Base-by-base conservation (phyloP, 352 stramenopile species). In the Peronosclerospora sorghi region DNA sequence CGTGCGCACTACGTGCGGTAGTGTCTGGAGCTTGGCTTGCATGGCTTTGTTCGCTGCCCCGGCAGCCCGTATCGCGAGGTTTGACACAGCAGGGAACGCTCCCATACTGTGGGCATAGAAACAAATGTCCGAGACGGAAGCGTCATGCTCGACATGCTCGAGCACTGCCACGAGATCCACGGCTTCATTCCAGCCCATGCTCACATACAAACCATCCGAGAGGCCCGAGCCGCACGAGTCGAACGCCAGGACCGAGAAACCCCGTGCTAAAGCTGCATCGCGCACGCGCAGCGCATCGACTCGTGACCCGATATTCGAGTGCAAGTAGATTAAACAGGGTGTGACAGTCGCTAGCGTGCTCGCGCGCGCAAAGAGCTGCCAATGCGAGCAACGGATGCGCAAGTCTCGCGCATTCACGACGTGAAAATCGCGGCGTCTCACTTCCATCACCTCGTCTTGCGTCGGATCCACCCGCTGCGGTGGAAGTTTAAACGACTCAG, bases 41-140 rank as follows among this genome's bases (percentile, higher is more conserved):
- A 74, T 62, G 43, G 70, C 71, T 45, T 73, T 73, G 46, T 70
- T 53, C 1, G 35, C 45, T 5, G 57, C 58, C 7, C 67, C 56
- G 13, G 80, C 59, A 20, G 71, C 65, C 32, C 78, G 76, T 43
- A 68, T 54, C 17, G 74, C 73, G 5, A 87, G 54, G 53, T 92
- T 89, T 21, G 86, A 62, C 32, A 92, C 68, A n/a, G 65, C 80
- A 0, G 77, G 71, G 51, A 85, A 89, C 36, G 58, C 70, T 17
- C 80, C 75, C 80, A 92, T 92, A 42, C 73, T 87, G 55, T 92
- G 80, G 4, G 73, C 77, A 48, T 83, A 92, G 19, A 92, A 55
- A 41, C 63, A 78, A 38, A 90, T 59, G 7, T 73, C 59, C 20
- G 59, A 59, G 15, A 90, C 73, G 18, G 45, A 66, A 2, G 34